Conservation (phyloP, 1,284 basidiomycete species). For the Trichosporon ovoides region DNA sequence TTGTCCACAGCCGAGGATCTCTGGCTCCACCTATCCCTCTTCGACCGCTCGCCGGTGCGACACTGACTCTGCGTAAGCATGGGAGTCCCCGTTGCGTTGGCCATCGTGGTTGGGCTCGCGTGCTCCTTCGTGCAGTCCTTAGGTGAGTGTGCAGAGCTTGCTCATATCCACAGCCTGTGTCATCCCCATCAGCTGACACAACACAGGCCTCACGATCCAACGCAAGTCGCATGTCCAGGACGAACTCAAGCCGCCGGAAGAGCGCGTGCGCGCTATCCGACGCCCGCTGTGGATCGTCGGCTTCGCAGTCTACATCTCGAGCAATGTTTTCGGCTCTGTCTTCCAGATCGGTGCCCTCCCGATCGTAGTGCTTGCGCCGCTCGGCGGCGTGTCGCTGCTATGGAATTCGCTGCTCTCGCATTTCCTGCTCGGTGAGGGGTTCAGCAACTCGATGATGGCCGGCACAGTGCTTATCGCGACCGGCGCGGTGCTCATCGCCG, state of each 20-base stretch:
- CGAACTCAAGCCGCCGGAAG: slow-evolving; percentile 61
- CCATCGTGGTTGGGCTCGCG: slow-evolving; percentile 69
- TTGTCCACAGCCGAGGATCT: no score
- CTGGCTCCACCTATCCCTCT: no score
- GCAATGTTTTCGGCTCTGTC: slow-evolving; percentile 77
- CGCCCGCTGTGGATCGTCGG: slow-evolving; percentile 82
- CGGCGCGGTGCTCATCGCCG: slow-evolving; percentile 80
- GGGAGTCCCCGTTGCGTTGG: slow-evolving; percentile 56
- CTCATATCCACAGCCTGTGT: no score
- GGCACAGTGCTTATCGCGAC: slow-evolving; percentile 83
- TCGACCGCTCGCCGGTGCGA: no score
- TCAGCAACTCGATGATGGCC: slow-evolving; percentile 75
- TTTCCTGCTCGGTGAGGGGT: slow-evolving; percentile 76
- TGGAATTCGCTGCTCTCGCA: slow-evolving; percentile 94
- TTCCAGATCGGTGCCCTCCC: slow-evolving; percentile 93
- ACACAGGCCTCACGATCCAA: slow-evolving; percentile 75
- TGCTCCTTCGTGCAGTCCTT: slow-evolving; percentile 87
- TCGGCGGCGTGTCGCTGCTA: slow-evolving; percentile 84
- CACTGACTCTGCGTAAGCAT: not conserved
- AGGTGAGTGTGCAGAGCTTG: slow-evolving; percentile 44
- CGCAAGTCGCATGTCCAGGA: slow-evolving; percentile 90
- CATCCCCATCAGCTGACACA: not conserved
- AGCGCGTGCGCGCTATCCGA: slow-evolving; percentile 64
- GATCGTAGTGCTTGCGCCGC: slow-evolving; percentile 83
- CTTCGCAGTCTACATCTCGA: slow-evolving; percentile 76